A percentile compares a stretch with the other conserved stretches of the same genome.
Evolutionary conservation across 1,284 basidiomycete species (phyloP).

Genomic region (Heterobasidion parviporum): DNA sequence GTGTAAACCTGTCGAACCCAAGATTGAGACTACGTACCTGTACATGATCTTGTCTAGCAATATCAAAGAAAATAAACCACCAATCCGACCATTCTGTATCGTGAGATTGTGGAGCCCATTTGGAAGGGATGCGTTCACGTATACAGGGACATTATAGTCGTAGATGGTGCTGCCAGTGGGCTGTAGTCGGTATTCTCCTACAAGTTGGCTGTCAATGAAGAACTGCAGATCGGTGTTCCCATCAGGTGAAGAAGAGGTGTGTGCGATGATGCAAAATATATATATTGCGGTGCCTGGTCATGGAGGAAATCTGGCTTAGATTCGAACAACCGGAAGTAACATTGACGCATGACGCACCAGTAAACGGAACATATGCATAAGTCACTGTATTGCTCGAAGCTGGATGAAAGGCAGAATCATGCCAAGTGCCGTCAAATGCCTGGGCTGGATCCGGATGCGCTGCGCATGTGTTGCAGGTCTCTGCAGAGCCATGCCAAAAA

Average conservation of each 20-base stretch:
- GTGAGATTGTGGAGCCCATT: too few species aligned
- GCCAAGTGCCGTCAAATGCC: background rate
- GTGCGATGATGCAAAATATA: background rate
- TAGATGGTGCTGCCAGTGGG: background rate
- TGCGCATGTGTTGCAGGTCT: background rate
- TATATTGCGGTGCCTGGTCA: background rate
- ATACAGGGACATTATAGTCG: background rate
- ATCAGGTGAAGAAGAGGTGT: background rate
- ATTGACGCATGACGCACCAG: background rate
- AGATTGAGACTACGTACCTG: too few species aligned
- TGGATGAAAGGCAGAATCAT: background rate
- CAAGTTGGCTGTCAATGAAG: background rate
- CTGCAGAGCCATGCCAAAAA: background rate
- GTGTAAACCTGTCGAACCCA: too few species aligned
- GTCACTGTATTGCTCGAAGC: background rate
- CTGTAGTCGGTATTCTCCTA: background rate
- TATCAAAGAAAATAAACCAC: too few species aligned
- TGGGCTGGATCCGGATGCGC: background rate
- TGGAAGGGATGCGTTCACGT: background rate
- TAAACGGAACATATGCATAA: background rate
- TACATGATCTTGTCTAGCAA: too few species aligned
- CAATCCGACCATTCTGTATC: too few species aligned
- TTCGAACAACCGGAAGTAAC: background rate
- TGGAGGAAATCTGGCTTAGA: background rate
- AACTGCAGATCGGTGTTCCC: background rate